Conservation (phyloP, 371 early-diverging fungal species). For the Chytridium lagenaria region DNA sequence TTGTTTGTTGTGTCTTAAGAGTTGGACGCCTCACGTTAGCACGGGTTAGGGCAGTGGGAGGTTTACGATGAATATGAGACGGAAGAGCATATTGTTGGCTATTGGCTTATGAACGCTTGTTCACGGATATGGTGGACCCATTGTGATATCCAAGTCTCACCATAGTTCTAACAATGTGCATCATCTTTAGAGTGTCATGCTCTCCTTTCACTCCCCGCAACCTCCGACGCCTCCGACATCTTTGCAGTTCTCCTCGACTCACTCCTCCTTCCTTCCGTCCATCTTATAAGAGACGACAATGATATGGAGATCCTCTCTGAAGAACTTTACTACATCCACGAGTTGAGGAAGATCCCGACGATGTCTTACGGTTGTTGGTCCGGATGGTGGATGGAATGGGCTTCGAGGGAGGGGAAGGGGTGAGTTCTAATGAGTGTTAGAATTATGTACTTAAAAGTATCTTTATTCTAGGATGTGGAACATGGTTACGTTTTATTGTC, state of each 20-base stretch:
- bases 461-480: conserved; percentile 14
- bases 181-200: not conserved
- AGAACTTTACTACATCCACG: conserved; percentile 12
- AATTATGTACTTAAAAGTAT: not conserved
- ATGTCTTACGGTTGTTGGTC: conserved; percentile 21
- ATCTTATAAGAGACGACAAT: conserved; percentile 17
- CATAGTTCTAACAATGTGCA: not conserved
- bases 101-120: too few relatives aligned
- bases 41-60: too few relatives aligned
- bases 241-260: conserved; percentile 8
- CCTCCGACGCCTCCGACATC: not conserved
- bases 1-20: not conserved
- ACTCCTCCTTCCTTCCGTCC: not conserved
- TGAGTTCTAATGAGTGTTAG: not conserved
- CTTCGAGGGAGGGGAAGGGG: not conserved
- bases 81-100: not conserved
- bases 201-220: not conserved
- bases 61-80: too few relatives aligned
- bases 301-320: conserved; percentile 38
- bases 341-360: conserved; percentile 21
- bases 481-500: conserved; percentile 37
- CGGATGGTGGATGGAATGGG: conserved; percentile 14
- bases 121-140: too few relatives aligned
- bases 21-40: not conserved
- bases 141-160: too few relatives aligned